phyloP scores from a whole-genome alignment of 2,329 filamentous ascomycete species.

The Ciborinia camelliae region DNA sequence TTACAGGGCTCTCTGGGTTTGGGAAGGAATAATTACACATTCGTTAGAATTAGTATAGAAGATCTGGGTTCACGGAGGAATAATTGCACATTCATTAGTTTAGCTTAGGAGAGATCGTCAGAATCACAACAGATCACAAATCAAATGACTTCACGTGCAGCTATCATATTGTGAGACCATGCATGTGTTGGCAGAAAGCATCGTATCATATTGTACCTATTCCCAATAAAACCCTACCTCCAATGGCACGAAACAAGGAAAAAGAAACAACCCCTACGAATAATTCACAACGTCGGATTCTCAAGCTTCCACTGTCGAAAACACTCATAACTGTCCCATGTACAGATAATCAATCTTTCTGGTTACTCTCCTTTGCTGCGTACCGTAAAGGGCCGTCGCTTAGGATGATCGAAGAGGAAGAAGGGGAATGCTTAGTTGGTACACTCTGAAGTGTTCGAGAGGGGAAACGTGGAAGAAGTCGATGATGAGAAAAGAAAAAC shows the following conservation, averaged over 20 bases:
- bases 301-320: not conserved
- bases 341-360: constrained; percentile 2
- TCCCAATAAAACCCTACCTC: constrained; percentile 21
- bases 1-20: not conserved
- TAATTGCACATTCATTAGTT: constrained; percentile 8
- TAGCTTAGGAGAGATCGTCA: not conserved
- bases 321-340: not conserved
- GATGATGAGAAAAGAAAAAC: constrained; percentile 17
- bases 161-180: not conserved
- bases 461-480: not conserved
- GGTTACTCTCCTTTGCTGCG: not conserved
- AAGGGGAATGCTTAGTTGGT: not conserved
- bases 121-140: constrained; percentile 6
- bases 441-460: not conserved
- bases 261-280: constrained; percentile 17
- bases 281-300: constrained; percentile 11
- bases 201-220: constrained; percentile 29
- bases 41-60: constrained; percentile 1
- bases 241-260: constrained; percentile 10
- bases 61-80: not conserved
- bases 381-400: not conserved
- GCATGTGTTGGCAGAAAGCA: constrained; percentile 28
- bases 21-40: not conserved
- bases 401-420: not conserved
- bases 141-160: constrained; percentile 13